Percentiles rank a stretch among this genome's conserved stretches.
These are phyloP conservation scores for Actinomortierella wolfii DNA, from an alignment of 371 early-diverging fungal genomes.

Conservation along the genomic window DNA sequence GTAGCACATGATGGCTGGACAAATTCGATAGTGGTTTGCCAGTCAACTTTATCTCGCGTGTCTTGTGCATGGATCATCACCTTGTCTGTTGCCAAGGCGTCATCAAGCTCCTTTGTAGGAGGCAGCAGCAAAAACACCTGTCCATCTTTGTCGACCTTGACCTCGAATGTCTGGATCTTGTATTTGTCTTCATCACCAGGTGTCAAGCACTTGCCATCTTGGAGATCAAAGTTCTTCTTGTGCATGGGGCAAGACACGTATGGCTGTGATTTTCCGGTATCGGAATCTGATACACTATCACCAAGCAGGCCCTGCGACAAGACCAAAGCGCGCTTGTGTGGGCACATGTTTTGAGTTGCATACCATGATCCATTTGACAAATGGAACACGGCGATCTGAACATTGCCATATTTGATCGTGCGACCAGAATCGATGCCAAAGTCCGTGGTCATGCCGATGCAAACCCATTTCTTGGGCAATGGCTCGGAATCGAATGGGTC, in stretches of 20 bases:
- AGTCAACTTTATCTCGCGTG: slow-evolving; percentile 10
- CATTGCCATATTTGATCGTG: slow-evolving; percentile 59
- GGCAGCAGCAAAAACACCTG: slow-evolving; percentile 57
- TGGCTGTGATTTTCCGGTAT: slow-evolving; percentile 34
- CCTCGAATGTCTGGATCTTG: slow-evolving; percentile 56
- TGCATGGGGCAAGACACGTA: slow-evolving; percentile 73
- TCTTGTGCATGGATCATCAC: slow-evolving; percentile 51
- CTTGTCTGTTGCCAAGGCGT: slow-evolving; percentile 53
- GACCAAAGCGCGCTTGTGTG: slow-evolving; percentile 72
- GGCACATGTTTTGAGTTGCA: slow-evolving; percentile 78
- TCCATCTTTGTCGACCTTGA: slow-evolving; percentile 51
- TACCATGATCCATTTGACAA: slow-evolving; percentile 55
- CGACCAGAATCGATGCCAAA: slow-evolving; percentile 59
- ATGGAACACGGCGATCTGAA: slow-evolving; percentile 66
- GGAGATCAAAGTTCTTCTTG: slow-evolving; percentile 70
- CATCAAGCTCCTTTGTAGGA: slow-evolving; percentile 50
- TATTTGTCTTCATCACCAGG: slow-evolving; percentile 52
- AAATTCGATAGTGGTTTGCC: slow-evolving; percentile 26
- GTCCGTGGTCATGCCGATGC: slow-evolving; percentile 26
- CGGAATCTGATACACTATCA: slow-evolving; percentile 29
- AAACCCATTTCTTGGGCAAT: slow-evolving; percentile 9
- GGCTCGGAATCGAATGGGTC: slow-evolving; percentile 19
- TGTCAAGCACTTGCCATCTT: slow-evolving; percentile 54
- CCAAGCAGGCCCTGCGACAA: slow-evolving; percentile 66
- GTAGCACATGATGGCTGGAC: slow-evolving; percentile 20